Evolutionary conservation across 345 rosid genomes (phyloP), one percentile per base, ranked within the genome.

Genomic region (Lepidium didymum): DNA sequence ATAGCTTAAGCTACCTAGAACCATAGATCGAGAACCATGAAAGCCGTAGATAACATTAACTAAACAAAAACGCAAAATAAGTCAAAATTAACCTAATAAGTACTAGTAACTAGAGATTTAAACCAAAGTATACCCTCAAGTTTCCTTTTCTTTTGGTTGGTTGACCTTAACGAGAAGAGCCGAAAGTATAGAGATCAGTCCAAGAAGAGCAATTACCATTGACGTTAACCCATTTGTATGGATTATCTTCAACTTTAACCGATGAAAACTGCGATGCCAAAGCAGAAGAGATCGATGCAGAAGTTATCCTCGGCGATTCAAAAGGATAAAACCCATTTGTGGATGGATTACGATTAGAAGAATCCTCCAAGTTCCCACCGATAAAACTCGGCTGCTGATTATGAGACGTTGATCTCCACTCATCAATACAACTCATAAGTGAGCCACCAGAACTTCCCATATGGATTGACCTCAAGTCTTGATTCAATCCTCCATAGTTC

Each of bases 221-320:
- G 35, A 61, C 69, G 47, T 62, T 75, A 62, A 68, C 70, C 74
- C 79, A 68, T 62, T 69, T 75, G 61, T 75, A 68, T 31, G 74
- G 71, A 67, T 69, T 75, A 21, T 75, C 79, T 75, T 75, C 79
- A 56, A 61, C 79, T 75, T 75, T 63, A 62, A 75, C 70, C 5
- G 79, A 62, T 31, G 75, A 67, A 53, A 61, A 68, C 57, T 74
- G 74, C 6, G 78, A 68, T 0, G 79, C 79, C 38, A 69, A 50
- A 34, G 70, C 78, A 10, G 77, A 72, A 29, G 76, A 72, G 43
- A 64, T 55, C 9, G 76, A 63, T 0, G 69, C 53, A 9, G 72
- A 74, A 10, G 66, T 65, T 49, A 64, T 60, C 63, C 56, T 60
- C 9, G 55, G 67, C 6, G 78, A 67, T 25, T 74, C 78, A 68